These are phyloP conservation scores for Oryza meridionalis DNA, from an alignment of 176 grass and related monocot species.

Conservation along the genomic window DNA sequence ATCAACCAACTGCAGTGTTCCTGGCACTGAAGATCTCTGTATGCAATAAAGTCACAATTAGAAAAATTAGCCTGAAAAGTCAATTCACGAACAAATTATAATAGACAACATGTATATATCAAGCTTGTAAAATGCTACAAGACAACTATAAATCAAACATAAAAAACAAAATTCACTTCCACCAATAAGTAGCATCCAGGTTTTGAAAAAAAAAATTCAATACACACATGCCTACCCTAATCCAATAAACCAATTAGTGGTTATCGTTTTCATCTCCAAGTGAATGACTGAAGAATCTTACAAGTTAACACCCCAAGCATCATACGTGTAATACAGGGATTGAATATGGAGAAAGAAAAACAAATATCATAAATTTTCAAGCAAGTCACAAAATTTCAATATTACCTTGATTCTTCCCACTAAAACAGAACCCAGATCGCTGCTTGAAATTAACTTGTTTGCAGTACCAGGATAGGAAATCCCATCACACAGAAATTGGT, in stretches of 20 bases:
- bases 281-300: neutral
- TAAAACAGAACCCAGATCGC: conserved; percentile 70
- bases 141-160: neutral
- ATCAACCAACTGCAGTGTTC: conserved; percentile 83
- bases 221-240: neutral
- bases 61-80: conserved; percentile 13
- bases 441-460: conserved; percentile 76
- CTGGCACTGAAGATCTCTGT: conserved; percentile 68
- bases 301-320: neutral
- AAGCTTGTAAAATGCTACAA: neutral
- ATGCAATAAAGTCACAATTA: conserved; percentile 38
- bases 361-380: conserved; percentile 4
- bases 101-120: neutral
- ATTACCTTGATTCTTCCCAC: conserved; percentile 84
- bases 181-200: neutral
- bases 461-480: conserved; percentile 47
- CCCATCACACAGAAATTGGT: conserved; percentile 51
- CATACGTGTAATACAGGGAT: neutral
- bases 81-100: conserved; percentile 18
- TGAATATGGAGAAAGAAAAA: neutral
- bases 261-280: neutral
- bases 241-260: neutral
- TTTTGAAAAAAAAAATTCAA: conserved; percentile 4
- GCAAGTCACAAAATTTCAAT: neutral
- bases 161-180: neutral